phyloP scores from a whole-genome alignment of 164 flowering plant genomes.

The Kingdonia uniflora region DNA sequence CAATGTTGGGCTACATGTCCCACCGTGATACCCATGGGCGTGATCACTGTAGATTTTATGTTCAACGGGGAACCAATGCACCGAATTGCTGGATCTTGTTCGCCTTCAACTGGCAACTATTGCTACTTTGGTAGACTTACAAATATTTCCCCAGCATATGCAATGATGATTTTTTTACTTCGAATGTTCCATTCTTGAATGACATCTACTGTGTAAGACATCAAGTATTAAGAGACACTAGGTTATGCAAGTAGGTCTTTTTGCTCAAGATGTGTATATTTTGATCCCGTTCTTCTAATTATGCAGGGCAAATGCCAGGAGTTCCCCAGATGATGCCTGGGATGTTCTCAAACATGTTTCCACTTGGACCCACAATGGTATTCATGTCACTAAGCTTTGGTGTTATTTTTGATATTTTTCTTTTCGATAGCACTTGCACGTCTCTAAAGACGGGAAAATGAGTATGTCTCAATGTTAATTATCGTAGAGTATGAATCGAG shows the following conservation, averaged over 20 bases:
- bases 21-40: constrained; percentile 47
- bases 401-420: too few species aligned
- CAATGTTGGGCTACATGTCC: constrained; percentile 64
- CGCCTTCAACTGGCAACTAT: constrained; percentile 49
- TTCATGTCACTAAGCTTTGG: neutral
- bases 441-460: too few species aligned
- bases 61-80: constrained; percentile 53
- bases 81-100: constrained; percentile 58
- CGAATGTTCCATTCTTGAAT: constrained; percentile 18
- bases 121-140: constrained; percentile 55
- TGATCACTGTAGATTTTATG: constrained; percentile 41
- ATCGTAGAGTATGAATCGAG: too few species aligned
- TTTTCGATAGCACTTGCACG: too few species aligned
- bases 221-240: too few species aligned
- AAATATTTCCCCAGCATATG: constrained; percentile 41
- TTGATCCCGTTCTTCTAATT: constrained; percentile 8
- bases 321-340: constrained; percentile 39
- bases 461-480: too few species aligned
- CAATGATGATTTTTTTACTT: constrained; percentile 40
- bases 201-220: constrained; percentile 16
- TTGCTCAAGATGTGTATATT: neutral
- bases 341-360: constrained; percentile 40
- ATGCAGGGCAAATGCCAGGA: constrained; percentile 43
- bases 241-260: too few species aligned
- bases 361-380: constrained; percentile 51